Evolutionary conservation across 768 basidiomycete species (phyloP).

Genomic region (Calocera viscosa): DNA sequence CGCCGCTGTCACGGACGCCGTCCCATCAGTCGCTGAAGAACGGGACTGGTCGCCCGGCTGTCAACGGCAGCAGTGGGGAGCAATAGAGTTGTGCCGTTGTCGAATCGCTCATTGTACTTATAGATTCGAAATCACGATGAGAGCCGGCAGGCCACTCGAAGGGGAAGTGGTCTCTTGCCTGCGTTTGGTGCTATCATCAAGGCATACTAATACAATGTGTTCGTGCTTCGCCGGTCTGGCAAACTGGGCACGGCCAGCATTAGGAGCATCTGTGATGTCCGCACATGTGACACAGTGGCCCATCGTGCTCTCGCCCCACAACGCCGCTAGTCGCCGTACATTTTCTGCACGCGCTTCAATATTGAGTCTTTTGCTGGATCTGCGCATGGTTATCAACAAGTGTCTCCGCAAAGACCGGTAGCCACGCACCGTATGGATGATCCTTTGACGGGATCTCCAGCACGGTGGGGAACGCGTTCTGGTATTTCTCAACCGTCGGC

Average conservation of each 20-base stretch:
- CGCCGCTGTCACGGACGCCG: neutral
- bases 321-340: conserved; percentile 68
- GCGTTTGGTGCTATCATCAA: neutral
- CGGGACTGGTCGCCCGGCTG: neutral
- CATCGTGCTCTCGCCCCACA: neutral
- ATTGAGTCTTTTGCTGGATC: conserved; percentile 95
- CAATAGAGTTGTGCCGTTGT: neutral
- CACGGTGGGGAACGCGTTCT: conserved; percentile 89
- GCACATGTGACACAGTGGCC: neutral
- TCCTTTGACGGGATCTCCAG: conserved; percentile 98
- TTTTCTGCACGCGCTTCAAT: conserved; percentile 90
- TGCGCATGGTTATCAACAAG: conserved; percentile 24
- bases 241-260: no score
- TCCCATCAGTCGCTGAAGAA: neutral
- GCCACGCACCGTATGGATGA: conserved; percentile 81
- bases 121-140: neutral
- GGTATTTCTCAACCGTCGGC: conserved; percentile 86
- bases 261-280: no score
- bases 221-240: neutral
- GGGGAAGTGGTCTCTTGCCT: neutral
- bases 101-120: neutral
- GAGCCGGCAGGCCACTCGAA: neutral
- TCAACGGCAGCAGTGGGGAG: neutral
- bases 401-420: neutral
- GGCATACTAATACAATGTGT: neutral